Evolutionary conservation across 139 green algal species (phyloP).

Genomic region (Chlorokybus atmophyticus): DNA sequence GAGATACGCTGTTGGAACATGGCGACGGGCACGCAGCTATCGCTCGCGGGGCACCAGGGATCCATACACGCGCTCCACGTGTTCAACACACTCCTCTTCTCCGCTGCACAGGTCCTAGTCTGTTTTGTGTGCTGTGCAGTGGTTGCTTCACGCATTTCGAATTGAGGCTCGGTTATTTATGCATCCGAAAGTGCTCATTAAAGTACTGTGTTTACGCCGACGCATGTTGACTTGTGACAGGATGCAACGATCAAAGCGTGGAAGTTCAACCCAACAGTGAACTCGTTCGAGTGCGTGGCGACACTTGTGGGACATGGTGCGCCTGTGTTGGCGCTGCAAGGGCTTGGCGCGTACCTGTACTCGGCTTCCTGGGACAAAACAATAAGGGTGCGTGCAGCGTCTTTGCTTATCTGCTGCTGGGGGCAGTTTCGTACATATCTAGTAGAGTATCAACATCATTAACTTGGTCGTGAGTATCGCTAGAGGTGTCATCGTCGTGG

Average conservation of each 20-base stretch:
- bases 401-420: too few species aligned
- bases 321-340: conserved; percentile 35
- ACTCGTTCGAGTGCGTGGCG: conserved; percentile 35
- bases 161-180: too few species aligned
- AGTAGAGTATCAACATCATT: too few species aligned
- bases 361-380: conserved; percentile 49
- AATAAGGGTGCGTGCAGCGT: conserved; percentile 51
- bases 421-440: too few species aligned
- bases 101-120: not conserved
- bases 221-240: conserved; percentile 32
- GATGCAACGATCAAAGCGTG: conserved; percentile 55
- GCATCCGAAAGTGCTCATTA: too few species aligned
- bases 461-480: too few species aligned
- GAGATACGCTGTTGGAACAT: conserved; percentile 1
- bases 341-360: conserved; percentile 40
- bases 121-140: too few species aligned
- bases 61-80: not conserved
- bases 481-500: too few species aligned
- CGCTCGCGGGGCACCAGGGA: not conserved
- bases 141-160: too few species aligned
- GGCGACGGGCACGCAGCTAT: not conserved
- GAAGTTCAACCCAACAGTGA: conserved; percentile 38
- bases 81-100: not conserved
- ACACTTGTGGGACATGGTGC: conserved; percentile 36
- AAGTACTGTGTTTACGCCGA: too few species aligned